Evolutionary conservation across 345 rosid genomes (phyloP).

Genomic region (Noccaea bulbosa): DNA sequence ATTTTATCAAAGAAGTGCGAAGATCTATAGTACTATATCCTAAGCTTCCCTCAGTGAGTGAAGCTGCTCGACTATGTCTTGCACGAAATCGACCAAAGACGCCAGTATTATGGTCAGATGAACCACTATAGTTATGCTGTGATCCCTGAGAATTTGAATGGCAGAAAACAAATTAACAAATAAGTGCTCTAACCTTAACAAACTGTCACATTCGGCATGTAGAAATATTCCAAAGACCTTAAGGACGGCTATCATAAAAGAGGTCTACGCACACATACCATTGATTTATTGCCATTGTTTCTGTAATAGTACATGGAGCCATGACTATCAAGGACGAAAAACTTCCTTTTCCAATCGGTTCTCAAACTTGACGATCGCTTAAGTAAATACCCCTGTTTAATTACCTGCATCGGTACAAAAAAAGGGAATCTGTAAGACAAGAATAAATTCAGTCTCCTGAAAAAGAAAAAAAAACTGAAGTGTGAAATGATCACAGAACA

Average conservation of each 20-base stretch:
- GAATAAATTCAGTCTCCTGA: constrained; percentile 7
- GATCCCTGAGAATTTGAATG: constrained; percentile 54
- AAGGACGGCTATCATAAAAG: constrained; percentile 7
- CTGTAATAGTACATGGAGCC: constrained; percentile 80
- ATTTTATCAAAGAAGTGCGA: constrained; percentile 65
- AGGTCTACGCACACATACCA: constrained; percentile 49
- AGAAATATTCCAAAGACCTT: not conserved
- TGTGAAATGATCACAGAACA: constrained; percentile 16
- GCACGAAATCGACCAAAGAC: constrained; percentile 84
- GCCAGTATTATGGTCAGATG: constrained; percentile 62
- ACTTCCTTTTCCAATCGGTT: constrained; percentile 88
- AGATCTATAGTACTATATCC: constrained; percentile 66
- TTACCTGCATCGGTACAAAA: constrained; percentile 51
- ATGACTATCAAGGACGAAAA: constrained; percentile 82
- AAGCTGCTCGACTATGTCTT: constrained; percentile 61
- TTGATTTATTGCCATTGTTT: constrained; percentile 58
- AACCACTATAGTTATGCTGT: constrained; percentile 60
- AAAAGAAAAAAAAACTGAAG: not conserved
- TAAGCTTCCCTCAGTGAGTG: constrained; percentile 53
- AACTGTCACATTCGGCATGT: constrained; percentile 2
- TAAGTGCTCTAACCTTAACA: too few species aligned
- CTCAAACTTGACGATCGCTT: constrained; percentile 76
- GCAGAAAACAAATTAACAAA: not conserved
- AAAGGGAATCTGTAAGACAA: constrained; percentile 22
- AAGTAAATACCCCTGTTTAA: constrained; percentile 86